These are phyloP conservation scores for Salinomyces thailandicus DNA, from an alignment of 2,329 filamentous ascomycete genomes.

Conservation along the genomic window DNA sequence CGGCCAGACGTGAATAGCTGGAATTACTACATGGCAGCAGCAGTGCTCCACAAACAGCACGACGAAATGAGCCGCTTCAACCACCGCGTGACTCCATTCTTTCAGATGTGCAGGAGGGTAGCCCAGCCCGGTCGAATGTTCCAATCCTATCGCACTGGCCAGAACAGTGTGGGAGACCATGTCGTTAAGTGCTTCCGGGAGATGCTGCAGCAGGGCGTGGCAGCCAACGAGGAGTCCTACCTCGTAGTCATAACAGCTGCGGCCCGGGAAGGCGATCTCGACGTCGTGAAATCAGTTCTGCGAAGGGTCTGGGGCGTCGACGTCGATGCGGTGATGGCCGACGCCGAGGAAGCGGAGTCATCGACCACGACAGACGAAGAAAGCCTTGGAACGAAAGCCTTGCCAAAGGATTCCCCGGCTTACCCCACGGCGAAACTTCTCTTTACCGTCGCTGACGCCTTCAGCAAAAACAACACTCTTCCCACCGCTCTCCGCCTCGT, in stretches of 20 bases:
- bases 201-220: slow-evolving; percentile 37
- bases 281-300: slow-evolving; percentile 39
- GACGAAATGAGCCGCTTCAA: slow-evolving; percentile 30
- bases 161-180: slow-evolving; percentile 20
- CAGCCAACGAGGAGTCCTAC: slow-evolving; percentile 44
- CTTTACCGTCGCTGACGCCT: slow-evolving; percentile 56
- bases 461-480: slow-evolving; percentile 56
- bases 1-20: slow-evolving; percentile 42
- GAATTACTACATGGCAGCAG: slow-evolving; percentile 44
- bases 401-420: slow-evolving; percentile 42
- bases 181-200: slow-evolving; percentile 34
- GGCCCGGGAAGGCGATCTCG: slow-evolving; percentile 42
- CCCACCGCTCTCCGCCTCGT: slow-evolving; percentile 48
- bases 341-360: slow-evolving; percentile 21
- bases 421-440: slow-evolving; percentile 51
- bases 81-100: slow-evolving; percentile 28
- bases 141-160: slow-evolving; percentile 14
- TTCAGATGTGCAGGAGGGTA: slow-evolving; percentile 13
- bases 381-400: slow-evolving; percentile 27
- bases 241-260: slow-evolving; percentile 43
- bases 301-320: slow-evolving; percentile 46
- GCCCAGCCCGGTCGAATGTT: slow-evolving; percentile 8
- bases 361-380: neutral
- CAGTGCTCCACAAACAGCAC: slow-evolving; percentile 33
- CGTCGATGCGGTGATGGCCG: slow-evolving; percentile 30